A percentile compares a stretch with the other conserved stretches of the same genome.
These are phyloP conservation scores for Cocos nucifera DNA, from an alignment of 176 grass and related monocot species.

Conservation along the genomic window DNA sequence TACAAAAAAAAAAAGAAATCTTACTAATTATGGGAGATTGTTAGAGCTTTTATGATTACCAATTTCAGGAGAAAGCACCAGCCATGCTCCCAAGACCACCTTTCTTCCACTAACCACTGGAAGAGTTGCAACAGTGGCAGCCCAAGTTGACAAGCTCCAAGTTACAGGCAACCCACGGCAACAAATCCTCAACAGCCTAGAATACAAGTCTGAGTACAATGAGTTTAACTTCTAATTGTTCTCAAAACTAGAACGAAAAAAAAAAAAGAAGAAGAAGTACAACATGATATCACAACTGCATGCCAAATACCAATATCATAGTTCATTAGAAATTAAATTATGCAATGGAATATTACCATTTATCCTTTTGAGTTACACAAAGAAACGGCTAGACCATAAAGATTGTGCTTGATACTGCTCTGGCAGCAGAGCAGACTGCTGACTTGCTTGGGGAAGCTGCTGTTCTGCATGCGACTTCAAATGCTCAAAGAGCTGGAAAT, in stretches of 20 bases:
- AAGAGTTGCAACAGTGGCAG: constrained; percentile 36
- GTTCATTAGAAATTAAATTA: too few relatives aligned
- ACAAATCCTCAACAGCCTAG: constrained; percentile 34
- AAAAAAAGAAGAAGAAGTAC: too few relatives aligned
- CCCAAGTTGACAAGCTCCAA: constrained; percentile 44
- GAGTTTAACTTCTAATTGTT: background rate
- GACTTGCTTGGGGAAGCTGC: constrained; percentile 39
- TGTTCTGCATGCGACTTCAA: constrained; percentile 39
- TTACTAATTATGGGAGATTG: too few relatives aligned
- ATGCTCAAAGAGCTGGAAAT: constrained; percentile 84
- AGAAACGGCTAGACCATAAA: constrained; percentile 47
- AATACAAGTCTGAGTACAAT: constrained; percentile 18
- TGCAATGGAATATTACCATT: constrained; percentile 27
- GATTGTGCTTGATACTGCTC: constrained; percentile 48
- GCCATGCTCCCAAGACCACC: constrained; percentile 49
- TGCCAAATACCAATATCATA: too few relatives aligned
- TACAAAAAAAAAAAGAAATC: background rate
- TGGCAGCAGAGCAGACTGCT: constrained; percentile 30
- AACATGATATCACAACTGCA: too few relatives aligned
- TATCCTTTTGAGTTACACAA: constrained; percentile 69
- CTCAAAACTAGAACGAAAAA: too few relatives aligned
- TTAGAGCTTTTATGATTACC: constrained; percentile 35
- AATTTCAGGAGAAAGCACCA: constrained; percentile 36
- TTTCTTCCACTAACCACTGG: constrained; percentile 41
- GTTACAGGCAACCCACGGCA: constrained; percentile 38